Evolutionary conservation across 2,329 filamentous ascomycete species (phyloP).

Genomic region (Geosmithia morbida): DNA sequence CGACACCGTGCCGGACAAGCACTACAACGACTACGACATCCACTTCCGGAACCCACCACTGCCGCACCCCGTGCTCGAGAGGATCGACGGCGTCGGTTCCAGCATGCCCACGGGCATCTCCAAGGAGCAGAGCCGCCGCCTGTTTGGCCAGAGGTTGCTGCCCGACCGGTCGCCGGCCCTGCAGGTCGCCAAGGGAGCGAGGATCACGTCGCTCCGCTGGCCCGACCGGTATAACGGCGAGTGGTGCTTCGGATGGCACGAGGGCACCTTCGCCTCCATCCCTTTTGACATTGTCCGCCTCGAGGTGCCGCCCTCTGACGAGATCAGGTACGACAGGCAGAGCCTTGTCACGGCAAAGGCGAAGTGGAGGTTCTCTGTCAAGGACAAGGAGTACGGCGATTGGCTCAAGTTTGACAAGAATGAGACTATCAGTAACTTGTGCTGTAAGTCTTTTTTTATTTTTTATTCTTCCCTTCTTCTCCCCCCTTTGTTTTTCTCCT

Average conservation of each 20-base stretch:
- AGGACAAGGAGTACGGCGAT: conserved; percentile 20
- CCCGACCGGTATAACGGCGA: conserved; percentile 36
- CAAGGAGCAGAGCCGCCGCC: conserved; percentile 29
- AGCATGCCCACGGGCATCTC: conserved; percentile 27
- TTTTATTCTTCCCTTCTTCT: neutral
- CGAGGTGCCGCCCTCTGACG: conserved; percentile 27
- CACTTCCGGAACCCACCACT: conserved; percentile 27
- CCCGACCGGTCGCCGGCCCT: conserved; percentile 28
- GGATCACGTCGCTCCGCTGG: conserved; percentile 34
- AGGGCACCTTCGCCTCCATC: conserved; percentile 33
- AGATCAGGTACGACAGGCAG: conserved; percentile 29
- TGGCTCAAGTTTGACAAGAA: conserved; percentile 53
- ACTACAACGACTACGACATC: conserved; percentile 37
- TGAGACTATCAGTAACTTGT: conserved; percentile 51
- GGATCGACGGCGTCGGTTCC: conserved; percentile 6
- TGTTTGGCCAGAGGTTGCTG: conserved; percentile 29
- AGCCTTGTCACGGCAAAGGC: conserved; percentile 33
- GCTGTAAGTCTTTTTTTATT: conserved; percentile 30
- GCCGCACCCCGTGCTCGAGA: conserved; percentile 25
- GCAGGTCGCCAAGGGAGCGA: conserved; percentile 32
- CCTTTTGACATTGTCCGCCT: conserved; percentile 33
- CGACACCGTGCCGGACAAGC: conserved; percentile 20
- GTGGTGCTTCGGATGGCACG: conserved; percentile 44
- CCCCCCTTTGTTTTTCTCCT: no score
- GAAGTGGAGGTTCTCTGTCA: conserved; percentile 37